phyloP scores from a whole-genome alignment of 2,329 filamentous ascomycete genomes.

The Cladophialophora chaetospira region DNA sequence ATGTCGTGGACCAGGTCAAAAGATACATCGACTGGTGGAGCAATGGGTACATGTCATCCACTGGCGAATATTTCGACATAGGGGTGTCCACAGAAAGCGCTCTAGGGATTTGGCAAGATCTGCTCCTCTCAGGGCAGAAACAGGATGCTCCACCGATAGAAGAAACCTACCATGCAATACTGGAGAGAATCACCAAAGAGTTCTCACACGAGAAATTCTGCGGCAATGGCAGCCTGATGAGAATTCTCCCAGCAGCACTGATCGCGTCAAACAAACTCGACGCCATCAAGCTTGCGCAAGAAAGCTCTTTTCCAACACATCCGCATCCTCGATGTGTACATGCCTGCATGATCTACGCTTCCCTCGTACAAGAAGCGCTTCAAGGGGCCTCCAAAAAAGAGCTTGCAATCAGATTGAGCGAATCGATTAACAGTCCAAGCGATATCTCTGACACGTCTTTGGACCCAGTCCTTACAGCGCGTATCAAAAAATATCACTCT shows the following conservation, averaged over 20 bases:
- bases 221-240: conserved; percentile 49
- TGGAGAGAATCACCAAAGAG: conserved; percentile 12
- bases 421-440: conserved; percentile 24
- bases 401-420: conserved; percentile 33
- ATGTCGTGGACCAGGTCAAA: conserved; percentile 38
- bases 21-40: conserved; percentile 44
- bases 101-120: conserved; percentile 38
- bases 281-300: conserved; percentile 29
- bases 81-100: conserved; percentile 40
- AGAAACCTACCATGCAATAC: conserved; percentile 1
- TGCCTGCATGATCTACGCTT: conserved; percentile 44
- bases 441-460: conserved; percentile 9
- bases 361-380: conserved; percentile 38
- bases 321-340: conserved; percentile 43
- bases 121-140: neutral
- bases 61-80: conserved; percentile 43
- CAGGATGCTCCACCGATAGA: neutral
- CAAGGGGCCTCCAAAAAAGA: conserved; percentile 33
- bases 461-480: conserved; percentile 27
- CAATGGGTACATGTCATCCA: conserved; percentile 42
- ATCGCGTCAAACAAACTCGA: conserved; percentile 33
- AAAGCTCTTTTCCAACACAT: conserved; percentile 41
- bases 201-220: conserved; percentile 31
- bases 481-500: conserved; percentile 27
- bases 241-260: conserved; percentile 43